These are phyloP conservation scores for Conringia planisiliqua DNA, from an alignment of 345 rosid species.

Conservation along the genomic window DNA sequence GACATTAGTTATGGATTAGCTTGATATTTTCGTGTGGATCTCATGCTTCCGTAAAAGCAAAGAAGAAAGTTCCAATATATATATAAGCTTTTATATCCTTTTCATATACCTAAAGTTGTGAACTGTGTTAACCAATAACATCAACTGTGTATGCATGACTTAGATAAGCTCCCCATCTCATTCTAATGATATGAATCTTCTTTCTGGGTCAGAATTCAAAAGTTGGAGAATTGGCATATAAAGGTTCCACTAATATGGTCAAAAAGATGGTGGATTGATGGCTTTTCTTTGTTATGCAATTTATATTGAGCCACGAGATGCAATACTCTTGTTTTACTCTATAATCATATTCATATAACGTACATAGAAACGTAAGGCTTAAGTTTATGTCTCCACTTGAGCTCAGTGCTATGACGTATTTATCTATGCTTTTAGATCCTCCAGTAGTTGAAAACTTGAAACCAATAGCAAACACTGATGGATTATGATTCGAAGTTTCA, in stretches of 20 bases:
- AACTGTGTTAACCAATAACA: background rate
- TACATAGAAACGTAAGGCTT: conserved; percentile 34
- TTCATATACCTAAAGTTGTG: conserved; percentile 19
- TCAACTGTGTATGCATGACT: conserved; percentile 14
- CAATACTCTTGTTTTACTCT: conserved; percentile 22
- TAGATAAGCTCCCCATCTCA: conserved; percentile 23
- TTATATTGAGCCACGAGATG: conserved; percentile 21
- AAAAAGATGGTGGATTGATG: conserved; percentile 31
- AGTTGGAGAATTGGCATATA: conserved; percentile 23
- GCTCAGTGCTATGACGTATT: conserved; percentile 33
- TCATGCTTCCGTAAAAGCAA: conserved; percentile 21
- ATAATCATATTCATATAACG: conserved; percentile 19
- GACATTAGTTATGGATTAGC: conserved; percentile 28
- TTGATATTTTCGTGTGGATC: conserved; percentile 23
- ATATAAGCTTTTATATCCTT: conserved; percentile 6
- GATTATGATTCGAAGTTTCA: background rate
- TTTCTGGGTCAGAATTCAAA: conserved; percentile 1
- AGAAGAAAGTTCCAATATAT: conserved; percentile 14
- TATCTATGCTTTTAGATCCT: conserved; percentile 29
- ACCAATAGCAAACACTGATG: conserved; percentile 25
- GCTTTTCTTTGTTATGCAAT: conserved; percentile 13
- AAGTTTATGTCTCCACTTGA: conserved; percentile 35
- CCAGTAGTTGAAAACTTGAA: conserved; percentile 26
- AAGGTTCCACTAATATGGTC: conserved; percentile 37
- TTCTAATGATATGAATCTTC: conserved; percentile 12